These are phyloP conservation scores for Aspergillus indologenus DNA, from an alignment of 495 filamentous ascomycete species.

Conservation along the genomic window DNA sequence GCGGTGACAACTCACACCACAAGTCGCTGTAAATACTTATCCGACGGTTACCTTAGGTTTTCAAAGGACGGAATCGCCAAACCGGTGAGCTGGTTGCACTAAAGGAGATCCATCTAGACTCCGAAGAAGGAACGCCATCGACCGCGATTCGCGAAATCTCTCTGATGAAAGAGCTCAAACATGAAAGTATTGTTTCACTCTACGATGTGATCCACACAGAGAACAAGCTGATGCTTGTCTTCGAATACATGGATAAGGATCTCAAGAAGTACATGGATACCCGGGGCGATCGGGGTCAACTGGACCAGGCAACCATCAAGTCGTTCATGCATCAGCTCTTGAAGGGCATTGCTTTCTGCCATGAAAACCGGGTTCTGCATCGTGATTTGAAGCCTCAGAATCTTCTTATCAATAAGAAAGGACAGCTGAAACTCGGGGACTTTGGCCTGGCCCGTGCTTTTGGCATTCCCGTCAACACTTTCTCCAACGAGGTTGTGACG, in stretches of 20 bases:
- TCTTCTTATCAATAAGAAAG: conserved; percentile 88
- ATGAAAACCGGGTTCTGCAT: conserved; percentile 92
- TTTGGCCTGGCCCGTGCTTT: conserved; percentile 92
- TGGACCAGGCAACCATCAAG: conserved; percentile 86
- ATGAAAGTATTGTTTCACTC: conserved; percentile 95
- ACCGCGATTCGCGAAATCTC: conserved; percentile 98
- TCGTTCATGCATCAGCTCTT: conserved; percentile 97
- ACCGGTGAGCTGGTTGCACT: conserved; percentile 94
- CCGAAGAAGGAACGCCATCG: conserved; percentile 96
- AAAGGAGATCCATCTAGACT: conserved; percentile 99
- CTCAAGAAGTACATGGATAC: conserved; percentile 99
- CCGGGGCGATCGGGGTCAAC: conserved; percentile 73
- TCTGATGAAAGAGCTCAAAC: conserved; percentile 97
- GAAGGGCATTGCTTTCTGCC: conserved; percentile 92
- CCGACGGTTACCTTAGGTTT: conserved; percentile 60
- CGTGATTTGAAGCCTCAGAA: conserved; percentile 97
- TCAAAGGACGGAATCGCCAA: conserved; percentile 96
- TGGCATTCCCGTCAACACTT: conserved; percentile 96
- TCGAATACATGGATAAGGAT: conserved; percentile 97
- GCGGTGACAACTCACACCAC: neutral
- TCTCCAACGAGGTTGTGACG: conserved; percentile 96
- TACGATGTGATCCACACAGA: conserved; percentile 99
- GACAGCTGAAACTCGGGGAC: conserved; percentile 88
- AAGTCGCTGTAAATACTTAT: neutral
- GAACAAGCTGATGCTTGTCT: conserved; percentile 99